Evolutionary conservation across 2,329 filamentous ascomycete genomes (phyloP).

Genomic region (Claviceps purpurea): DNA sequence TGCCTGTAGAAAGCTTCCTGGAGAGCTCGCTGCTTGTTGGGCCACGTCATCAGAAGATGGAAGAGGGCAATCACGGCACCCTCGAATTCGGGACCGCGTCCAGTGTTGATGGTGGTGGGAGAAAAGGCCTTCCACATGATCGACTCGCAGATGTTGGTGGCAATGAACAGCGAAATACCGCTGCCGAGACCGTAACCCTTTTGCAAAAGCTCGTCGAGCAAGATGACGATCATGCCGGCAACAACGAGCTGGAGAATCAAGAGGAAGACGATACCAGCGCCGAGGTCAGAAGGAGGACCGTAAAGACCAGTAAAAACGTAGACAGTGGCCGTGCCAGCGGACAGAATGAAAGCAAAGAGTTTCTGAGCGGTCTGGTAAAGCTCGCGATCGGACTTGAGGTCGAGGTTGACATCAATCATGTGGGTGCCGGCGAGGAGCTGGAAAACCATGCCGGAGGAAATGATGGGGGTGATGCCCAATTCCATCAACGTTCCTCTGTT

Average conservation of each 20-base stretch:
- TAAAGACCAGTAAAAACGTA: conserved; percentile 98
- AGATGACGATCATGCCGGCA: conserved; percentile 95
- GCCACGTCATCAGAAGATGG: conserved; percentile 96
- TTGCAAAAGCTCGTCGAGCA: conserved; percentile 96
- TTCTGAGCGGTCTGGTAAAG: conserved; percentile 99
- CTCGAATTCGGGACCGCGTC: conserved; percentile 97
- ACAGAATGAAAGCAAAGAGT: conserved; percentile 93
- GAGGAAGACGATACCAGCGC: conserved; percentile 95
- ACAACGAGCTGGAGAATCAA: conserved; percentile 96
- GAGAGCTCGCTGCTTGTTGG: conserved; percentile 97
- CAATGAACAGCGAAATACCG: conserved; percentile 98
- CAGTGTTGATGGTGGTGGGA: conserved; percentile 97
- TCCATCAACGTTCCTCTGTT: conserved; percentile 96
- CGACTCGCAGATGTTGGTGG: conserved; percentile 99
- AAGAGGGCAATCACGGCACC: conserved; percentile 95
- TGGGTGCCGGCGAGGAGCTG: conserved; percentile 98
- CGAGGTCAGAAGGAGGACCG: conserved; percentile 89
- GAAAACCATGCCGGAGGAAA: conserved; percentile 99
- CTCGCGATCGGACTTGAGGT: conserved; percentile 99
- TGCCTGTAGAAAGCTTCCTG: conserved; percentile 98
- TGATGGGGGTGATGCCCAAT: conserved; percentile 94
- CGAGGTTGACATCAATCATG: conserved; percentile 99
- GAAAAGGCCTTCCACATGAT: conserved; percentile 99
- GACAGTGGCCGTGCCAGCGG: conserved; percentile 93
- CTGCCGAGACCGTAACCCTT: conserved; percentile 98